These are phyloP conservation scores for Grifola frondosa DNA, from an alignment of 1,284 basidiomycete genomes.

Conservation along the genomic window DNA sequence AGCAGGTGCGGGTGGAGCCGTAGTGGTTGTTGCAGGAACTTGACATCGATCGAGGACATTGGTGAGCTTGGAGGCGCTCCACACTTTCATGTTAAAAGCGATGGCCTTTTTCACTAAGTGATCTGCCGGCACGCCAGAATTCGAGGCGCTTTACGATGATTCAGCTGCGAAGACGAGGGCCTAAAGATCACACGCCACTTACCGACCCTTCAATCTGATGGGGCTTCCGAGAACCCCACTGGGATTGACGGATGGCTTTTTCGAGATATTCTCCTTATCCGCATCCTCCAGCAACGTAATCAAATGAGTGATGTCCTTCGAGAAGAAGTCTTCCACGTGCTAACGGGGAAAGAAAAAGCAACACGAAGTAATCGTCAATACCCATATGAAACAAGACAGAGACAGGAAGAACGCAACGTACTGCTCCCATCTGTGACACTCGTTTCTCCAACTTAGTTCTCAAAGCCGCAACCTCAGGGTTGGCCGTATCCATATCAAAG, in stretches of 20 bases:
- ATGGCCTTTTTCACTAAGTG: slow-evolving; percentile 76
- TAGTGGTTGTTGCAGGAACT: slow-evolving; percentile 31
- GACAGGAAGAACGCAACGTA: slow-evolving; percentile 47
- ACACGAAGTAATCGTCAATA: background rate
- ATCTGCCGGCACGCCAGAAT: slow-evolving; percentile 22
- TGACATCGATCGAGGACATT: slow-evolving; percentile 70
- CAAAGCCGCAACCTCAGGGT: slow-evolving; percentile 44
- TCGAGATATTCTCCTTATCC: slow-evolving; percentile 64
- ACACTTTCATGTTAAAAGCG: slow-evolving; percentile 85
- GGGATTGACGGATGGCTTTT: slow-evolving; percentile 27
- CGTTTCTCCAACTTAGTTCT: slow-evolving; percentile 50
- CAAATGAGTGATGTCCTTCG: slow-evolving; percentile 82
- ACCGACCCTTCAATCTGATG: slow-evolving; percentile 61
- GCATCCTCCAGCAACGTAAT: slow-evolving; percentile 56
- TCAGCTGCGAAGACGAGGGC: background rate
- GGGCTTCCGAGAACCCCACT: slow-evolving; percentile 56
- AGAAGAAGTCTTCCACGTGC: slow-evolving; percentile 86
- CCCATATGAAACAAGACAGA: background rate
- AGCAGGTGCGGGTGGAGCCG: slow-evolving; percentile 25
- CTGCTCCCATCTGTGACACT: slow-evolving; percentile 73
- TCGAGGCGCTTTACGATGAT: background rate
- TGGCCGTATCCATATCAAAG: slow-evolving; percentile 71
- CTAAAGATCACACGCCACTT: slow-evolving; percentile 22
- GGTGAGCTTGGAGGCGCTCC: slow-evolving; percentile 75
- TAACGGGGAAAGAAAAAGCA: slow-evolving; percentile 28